These are phyloP conservation scores for Talaromyces sp. DNA, from an alignment of 2,329 filamentous ascomycete species.

Conservation along the genomic window DNA sequence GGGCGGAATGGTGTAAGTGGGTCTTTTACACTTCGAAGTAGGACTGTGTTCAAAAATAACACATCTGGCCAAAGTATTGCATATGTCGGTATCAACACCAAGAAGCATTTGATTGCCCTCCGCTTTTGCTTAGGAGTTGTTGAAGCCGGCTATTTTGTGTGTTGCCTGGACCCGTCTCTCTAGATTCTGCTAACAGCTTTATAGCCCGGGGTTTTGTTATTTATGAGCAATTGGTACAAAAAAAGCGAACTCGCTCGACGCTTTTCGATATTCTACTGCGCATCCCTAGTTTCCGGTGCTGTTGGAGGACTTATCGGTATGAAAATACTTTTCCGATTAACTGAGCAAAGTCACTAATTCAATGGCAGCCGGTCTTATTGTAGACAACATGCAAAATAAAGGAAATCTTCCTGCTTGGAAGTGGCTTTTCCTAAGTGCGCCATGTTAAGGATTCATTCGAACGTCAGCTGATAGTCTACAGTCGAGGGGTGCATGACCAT, in stretches of 20 bases:
- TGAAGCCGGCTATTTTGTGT: conserved; percentile 8
- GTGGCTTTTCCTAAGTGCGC: conserved; percentile 12
- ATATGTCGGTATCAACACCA: conserved; percentile 4
- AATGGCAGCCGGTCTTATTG: conserved; percentile 12
- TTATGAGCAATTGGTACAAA: conserved; percentile 12
- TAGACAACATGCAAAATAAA: conserved; percentile 11
- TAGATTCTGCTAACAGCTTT: not conserved
- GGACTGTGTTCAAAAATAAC: not conserved
- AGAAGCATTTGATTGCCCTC: conserved; percentile 6
- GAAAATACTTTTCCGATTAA: not conserved
- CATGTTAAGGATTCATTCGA: not conserved
- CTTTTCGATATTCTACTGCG: conserved; percentile 10
- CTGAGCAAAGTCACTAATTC: not conserved
- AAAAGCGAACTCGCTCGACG: conserved; percentile 7
- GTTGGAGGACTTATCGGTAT: conserved; percentile 9
- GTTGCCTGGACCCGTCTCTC: not conserved
- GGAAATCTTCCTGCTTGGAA: conserved; percentile 8
- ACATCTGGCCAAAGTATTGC: not conserved
- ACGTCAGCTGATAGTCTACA: conserved; percentile 3
- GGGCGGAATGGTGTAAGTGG: conserved; percentile 3
- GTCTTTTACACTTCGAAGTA: not conserved
- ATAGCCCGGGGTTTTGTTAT: conserved; percentile 13
- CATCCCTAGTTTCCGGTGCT: conserved; percentile 6
- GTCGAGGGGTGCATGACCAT: conserved; percentile 10
- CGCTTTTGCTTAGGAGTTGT: conserved; percentile 8